phyloP scores from a whole-genome alignment of 495 filamentous ascomycete genomes.

The Hypoxylon fragiforme region DNA sequence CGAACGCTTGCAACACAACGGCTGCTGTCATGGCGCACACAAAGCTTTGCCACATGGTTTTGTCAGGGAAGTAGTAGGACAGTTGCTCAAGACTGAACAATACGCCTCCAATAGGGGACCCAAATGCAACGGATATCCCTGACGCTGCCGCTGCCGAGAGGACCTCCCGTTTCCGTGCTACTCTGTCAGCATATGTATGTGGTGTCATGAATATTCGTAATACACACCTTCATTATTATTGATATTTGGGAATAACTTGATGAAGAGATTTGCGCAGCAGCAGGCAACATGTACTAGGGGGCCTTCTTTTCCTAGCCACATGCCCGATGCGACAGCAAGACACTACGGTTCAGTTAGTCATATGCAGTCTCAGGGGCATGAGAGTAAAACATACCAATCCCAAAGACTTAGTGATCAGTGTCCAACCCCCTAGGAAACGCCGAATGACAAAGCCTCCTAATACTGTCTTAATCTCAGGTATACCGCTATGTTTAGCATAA shows the following conservation, averaged over 20 bases:
- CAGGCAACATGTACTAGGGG: slow-evolving; percentile 97
- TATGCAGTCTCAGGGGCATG: background rate
- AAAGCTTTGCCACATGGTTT: slow-evolving; percentile 99
- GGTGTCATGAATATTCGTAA: background rate
- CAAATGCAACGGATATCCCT: slow-evolving; percentile 96
- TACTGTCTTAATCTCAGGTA: slow-evolving; percentile 97
- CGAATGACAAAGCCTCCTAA: slow-evolving; percentile 93
- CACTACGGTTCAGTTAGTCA: slow-evolving; percentile 59
- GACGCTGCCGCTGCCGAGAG: slow-evolving; percentile 93
- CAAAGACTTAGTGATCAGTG: slow-evolving; percentile 85
- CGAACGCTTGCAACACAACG: slow-evolving; percentile 86
- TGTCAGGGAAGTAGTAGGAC: slow-evolving; percentile 98
- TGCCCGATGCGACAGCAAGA: slow-evolving; percentile 88
- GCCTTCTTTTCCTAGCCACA: slow-evolving; percentile 99
- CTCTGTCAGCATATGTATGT: slow-evolving; percentile 15
- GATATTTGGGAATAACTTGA: slow-evolving; percentile 83
- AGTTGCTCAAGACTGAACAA: slow-evolving; percentile 95
- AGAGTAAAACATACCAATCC: slow-evolving; percentile 67
- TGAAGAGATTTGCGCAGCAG: slow-evolving; percentile 94
- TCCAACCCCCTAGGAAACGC: slow-evolving; percentile 92
- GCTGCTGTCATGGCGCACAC: slow-evolving; percentile 98
- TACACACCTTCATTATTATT: slow-evolving; percentile 82
- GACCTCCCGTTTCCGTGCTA: slow-evolving; percentile 91
- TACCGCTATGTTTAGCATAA: slow-evolving; percentile 94
- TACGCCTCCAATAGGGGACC: slow-evolving; percentile 92